Conservation (phyloP, 1,284 basidiomycete species). For the Leccinum angustisporum region DNA sequence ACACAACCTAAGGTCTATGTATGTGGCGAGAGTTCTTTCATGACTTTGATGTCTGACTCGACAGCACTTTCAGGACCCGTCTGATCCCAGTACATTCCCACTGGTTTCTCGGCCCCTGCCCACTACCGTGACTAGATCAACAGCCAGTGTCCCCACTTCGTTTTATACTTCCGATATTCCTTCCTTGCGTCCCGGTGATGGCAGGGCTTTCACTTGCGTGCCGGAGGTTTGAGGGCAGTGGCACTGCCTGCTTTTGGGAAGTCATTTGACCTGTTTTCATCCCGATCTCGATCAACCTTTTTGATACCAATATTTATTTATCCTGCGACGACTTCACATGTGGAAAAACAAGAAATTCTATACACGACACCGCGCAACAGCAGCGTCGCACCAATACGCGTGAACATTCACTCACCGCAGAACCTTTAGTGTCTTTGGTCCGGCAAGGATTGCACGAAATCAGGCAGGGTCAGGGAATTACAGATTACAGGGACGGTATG, state of each 20-base stretch:
- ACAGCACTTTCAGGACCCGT: conserved; percentile 26
- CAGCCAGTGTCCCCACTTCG: conserved; percentile 3
- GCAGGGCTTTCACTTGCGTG: conserved; percentile 24
- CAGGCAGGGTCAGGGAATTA: too few species aligned
- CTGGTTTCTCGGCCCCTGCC: conserved; percentile 16
- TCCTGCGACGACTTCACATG: background rate
- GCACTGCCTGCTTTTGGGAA: background rate
- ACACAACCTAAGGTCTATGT: conserved; percentile 32
- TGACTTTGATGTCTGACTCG: conserved; percentile 6
- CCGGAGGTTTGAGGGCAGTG: conserved; percentile 27
- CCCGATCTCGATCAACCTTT: conserved; percentile 1
- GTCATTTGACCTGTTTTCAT: background rate
- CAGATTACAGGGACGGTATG: too few species aligned
- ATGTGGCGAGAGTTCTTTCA: conserved; percentile 6
- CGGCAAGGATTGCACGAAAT: too few species aligned
- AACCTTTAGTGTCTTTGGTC: too few species aligned
- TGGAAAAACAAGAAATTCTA: background rate
- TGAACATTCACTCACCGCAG: too few species aligned
- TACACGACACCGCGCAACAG: too few species aligned
- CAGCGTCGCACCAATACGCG: too few species aligned
- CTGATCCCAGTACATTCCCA: conserved; percentile 37
- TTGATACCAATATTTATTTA: background rate
- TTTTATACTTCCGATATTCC: conserved; percentile 12
- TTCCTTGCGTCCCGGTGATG: conserved; percentile 6
- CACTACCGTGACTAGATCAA: conserved; percentile 14